phyloP scores from a whole-genome alignment of 371 early-diverging fungal species.

The Capniomyces stellatus region DNA sequence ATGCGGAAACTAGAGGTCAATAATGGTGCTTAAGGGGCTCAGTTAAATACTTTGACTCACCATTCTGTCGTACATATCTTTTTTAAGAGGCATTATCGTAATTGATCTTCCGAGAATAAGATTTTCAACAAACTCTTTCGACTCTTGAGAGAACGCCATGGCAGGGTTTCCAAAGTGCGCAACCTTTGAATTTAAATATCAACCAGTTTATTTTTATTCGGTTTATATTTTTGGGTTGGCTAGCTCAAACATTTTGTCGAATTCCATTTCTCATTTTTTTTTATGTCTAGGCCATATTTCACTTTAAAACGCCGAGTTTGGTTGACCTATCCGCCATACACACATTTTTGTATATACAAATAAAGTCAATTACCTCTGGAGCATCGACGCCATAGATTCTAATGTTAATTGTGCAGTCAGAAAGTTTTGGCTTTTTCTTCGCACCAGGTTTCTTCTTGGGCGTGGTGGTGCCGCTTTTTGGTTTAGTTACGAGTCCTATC shows the following conservation, averaged over 20 bases:
- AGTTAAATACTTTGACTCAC: too few species aligned
- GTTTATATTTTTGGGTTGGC: too few species aligned
- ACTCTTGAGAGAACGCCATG: slow-evolving; percentile 21
- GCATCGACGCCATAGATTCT: slow-evolving; percentile 23
- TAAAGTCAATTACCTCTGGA: slow-evolving; percentile 12
- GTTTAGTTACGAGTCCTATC: background rate
- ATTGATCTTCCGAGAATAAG: slow-evolving; percentile 14
- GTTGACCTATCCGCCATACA: background rate
- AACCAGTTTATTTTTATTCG: background rate
- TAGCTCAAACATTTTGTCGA: too few species aligned
- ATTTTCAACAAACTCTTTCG: slow-evolving; percentile 12
- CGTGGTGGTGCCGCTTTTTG: background rate
- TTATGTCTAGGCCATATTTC: too few species aligned
- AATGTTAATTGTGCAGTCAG: slow-evolving; percentile 15
- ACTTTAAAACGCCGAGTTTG: background rate
- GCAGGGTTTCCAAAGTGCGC: slow-evolving; percentile 24
- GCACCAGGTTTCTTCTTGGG: slow-evolving; percentile 1
- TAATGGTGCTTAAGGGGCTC: too few species aligned
- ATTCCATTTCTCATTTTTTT: too few species aligned
- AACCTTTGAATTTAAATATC: background rate
- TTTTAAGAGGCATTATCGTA: slow-evolving; percentile 13
- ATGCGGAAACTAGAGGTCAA: too few species aligned
- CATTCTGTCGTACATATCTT: slow-evolving; percentile 20
- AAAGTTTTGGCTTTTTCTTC: slow-evolving; percentile 4
- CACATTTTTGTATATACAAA: background rate